Evolutionary conservation across 306 rosid genomes (phyloP).

Genomic region (Gastrolobium villosum): DNA sequence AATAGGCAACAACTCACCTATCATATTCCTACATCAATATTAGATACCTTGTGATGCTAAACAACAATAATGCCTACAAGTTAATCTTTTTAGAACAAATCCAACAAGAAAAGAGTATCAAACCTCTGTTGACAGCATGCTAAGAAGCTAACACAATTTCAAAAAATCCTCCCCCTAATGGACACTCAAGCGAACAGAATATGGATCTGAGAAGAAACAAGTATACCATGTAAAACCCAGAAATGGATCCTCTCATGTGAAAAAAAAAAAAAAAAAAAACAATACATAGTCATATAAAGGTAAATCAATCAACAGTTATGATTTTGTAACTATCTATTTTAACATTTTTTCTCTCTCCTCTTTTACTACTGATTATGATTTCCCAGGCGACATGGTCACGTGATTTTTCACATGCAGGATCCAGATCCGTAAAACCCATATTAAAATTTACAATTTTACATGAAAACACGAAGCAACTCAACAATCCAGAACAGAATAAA

Average conservation of each 20-base stretch:
- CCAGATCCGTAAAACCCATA: neutral
- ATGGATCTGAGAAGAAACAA: conserved; percentile 9
- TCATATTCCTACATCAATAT: conserved; percentile 10
- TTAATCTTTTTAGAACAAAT: neutral
- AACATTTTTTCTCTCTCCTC: too few relatives aligned
- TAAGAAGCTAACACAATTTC: neutral
- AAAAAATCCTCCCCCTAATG: neutral
- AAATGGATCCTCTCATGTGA: too few relatives aligned
- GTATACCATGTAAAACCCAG: neutral
- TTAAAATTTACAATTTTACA: conserved; percentile 19
- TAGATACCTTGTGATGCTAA: conserved; percentile 24
- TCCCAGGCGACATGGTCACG: too few relatives aligned
- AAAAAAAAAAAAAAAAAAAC: too few relatives aligned
- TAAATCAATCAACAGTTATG: too few relatives aligned
- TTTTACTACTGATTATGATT: too few relatives aligned
- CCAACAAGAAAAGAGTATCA: conserved; percentile 5
- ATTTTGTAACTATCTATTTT: too few relatives aligned
- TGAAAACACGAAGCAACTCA: conserved; percentile 35
- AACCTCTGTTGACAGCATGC: conserved; percentile 3
- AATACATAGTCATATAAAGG: too few relatives aligned
- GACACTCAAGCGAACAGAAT: conserved; percentile 14
- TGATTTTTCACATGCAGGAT: too few relatives aligned
- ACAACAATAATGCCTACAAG: neutral
- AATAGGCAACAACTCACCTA: conserved; percentile 9
- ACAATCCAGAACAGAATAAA: conserved; percentile 41